Conservation (phyloP, 306 rosid genomes). For the Lathyrus aphaca region DNA sequence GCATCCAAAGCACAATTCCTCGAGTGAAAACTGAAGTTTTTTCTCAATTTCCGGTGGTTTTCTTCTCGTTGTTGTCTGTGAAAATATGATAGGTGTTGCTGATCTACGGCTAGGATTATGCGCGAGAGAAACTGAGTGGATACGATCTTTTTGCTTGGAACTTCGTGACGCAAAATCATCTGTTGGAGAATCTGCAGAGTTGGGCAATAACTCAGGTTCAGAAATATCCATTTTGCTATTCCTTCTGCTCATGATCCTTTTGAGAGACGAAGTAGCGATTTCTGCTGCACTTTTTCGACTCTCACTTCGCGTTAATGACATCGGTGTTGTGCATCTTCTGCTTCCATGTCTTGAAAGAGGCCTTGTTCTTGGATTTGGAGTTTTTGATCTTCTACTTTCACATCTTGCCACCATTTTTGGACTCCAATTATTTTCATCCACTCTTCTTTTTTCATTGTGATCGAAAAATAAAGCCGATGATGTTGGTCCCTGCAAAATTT, state of each 20-base stretch:
- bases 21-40: slow-evolving; percentile 67
- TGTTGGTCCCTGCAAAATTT: slow-evolving; percentile 24
- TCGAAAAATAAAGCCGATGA: slow-evolving; percentile 29
- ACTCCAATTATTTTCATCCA: slow-evolving; percentile 55
- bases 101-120: slow-evolving; percentile 50
- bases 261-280: slow-evolving; percentile 35
- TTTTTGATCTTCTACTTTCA: slow-evolving; percentile 60
- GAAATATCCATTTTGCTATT: slow-evolving; percentile 46
- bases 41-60: slow-evolving; percentile 72
- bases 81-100: slow-evolving; percentile 75
- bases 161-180: not conserved
- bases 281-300: slow-evolving; percentile 38
- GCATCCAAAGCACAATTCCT: slow-evolving; percentile 75
- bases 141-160: slow-evolving; percentile 26
- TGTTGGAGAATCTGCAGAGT: slow-evolving; percentile 31
- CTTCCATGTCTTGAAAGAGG: slow-evolving; percentile 47
- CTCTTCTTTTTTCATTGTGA: slow-evolving; percentile 41
- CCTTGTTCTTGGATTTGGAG: slow-evolving; percentile 60
- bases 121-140: slow-evolving; percentile 43
- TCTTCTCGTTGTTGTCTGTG: slow-evolving; percentile 65
- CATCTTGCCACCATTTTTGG: slow-evolving; percentile 40
- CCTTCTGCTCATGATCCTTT: slow-evolving; percentile 49
- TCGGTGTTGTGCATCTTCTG: slow-evolving; percentile 49
- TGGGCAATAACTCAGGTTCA: slow-evolving; percentile 37
- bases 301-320: slow-evolving; percentile 35